phyloP scores from a whole-genome alignment of 768 basidiomycete species.

The Phaeotremella fagi region DNA sequence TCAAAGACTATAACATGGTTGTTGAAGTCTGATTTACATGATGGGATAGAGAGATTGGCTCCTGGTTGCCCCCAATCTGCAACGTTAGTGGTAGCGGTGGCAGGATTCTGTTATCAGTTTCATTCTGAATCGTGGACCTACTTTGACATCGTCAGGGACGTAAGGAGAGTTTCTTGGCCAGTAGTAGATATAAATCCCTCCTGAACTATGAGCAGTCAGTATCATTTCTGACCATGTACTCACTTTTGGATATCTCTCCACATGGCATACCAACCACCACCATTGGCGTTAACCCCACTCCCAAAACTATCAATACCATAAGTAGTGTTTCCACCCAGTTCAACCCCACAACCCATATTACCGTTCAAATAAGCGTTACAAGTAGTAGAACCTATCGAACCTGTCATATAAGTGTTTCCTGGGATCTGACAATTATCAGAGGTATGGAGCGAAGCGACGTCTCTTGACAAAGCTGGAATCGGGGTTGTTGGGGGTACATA shows the following conservation, averaged over 20 bases:
- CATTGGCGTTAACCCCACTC: conserved; percentile 32
- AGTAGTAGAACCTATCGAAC: conserved; percentile 21
- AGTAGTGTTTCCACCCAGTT: conserved; percentile 30
- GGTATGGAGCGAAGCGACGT: conserved; percentile 39
- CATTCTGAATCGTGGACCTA: conserved; percentile 43
- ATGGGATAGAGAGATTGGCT: conserved; percentile 42
- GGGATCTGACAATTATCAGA: conserved; percentile 19
- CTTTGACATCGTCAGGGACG: conserved; percentile 54
- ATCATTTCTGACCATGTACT: conserved; percentile 3
- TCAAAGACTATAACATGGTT: conserved; percentile 56
- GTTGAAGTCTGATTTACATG: conserved; percentile 37
- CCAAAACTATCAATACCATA: conserved; percentile 34
- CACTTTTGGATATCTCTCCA: conserved; percentile 41
- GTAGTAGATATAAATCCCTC: conserved; percentile 61
- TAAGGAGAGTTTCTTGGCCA: conserved; percentile 54
- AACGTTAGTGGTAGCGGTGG: conserved; percentile 28
- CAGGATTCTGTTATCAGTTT: conserved; percentile 27
- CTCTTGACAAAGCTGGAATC: conserved; percentile 4
- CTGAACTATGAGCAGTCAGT: conserved; percentile 25
- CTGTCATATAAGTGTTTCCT: conserved; percentile 26
- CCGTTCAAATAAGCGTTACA: conserved; percentile 49
- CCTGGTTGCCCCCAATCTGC: conserved; percentile 38
- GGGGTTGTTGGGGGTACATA: conserved; percentile 5
- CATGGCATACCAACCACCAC: conserved; percentile 61
- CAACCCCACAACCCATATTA: conserved; percentile 63